Base-by-base conservation (phyloP, 768 basidiomycete species). In the Pholiota molesta region DNA sequence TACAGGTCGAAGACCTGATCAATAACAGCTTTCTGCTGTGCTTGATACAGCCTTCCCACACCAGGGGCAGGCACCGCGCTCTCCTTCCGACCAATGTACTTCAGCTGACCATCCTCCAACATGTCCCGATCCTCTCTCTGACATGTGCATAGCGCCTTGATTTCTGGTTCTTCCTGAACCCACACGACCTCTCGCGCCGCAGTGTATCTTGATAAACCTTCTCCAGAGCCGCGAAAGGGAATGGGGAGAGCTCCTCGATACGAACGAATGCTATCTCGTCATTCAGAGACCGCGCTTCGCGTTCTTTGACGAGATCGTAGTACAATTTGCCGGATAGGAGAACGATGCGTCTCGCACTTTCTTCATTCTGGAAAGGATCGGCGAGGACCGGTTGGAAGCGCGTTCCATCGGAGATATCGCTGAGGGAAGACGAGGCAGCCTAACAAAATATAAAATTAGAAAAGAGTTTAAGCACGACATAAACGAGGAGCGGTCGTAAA, bases 111-210 rank as follows among this genome's bases (percentile, higher is more conserved):
- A 69, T 66, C 56, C 16, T 64, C 75, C 71, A 94, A 70, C 31
- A 93, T 81, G 21, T 69, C 6, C 76, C 75, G 58, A 94, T 74
- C 65, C 94, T 78, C 1, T 78, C 78, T 39, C 71, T 73, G 45
- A 93, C 89, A 75, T 92, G 90, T 13, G 77, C 72, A 79, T 82
- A 95, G 90, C 85, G 1, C 95, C 95, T 73, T 96, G 94, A 70
- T 97, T 97, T 70, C 79, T 84, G 2, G 89, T 70, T 96, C 95
- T 69, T 96, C 95, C 71, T 97, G 95, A 17, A 92, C 78, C 87
- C 91, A 97, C 8, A 83, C 49, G 33, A 83, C 69, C 56, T 86
- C 81, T 3, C 67, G 64, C 0, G 74, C 81, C 17, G 69, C 62
- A 0, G 68, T 49, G 67, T 91, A 92, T 2, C 72, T 65, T 42